Evolutionary conservation across 495 filamentous ascomycete genomes (phyloP).

Genomic region (Rostrohypoxylon terebratum): DNA sequence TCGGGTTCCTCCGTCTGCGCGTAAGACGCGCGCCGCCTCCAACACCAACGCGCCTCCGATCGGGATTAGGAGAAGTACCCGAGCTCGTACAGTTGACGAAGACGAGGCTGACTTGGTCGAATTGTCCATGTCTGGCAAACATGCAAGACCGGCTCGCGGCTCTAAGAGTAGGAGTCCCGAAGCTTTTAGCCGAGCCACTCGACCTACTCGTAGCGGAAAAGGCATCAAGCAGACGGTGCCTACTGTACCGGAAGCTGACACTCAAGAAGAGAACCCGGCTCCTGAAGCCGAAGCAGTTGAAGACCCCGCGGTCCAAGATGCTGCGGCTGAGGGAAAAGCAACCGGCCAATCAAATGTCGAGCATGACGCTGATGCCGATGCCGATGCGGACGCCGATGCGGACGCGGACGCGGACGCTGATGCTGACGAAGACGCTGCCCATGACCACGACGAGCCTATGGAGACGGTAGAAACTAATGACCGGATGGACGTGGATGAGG

Average conservation of each 20-base stretch:
- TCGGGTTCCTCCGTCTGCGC: slow-evolving; percentile 38
- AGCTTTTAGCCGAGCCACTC: slow-evolving; percentile 52
- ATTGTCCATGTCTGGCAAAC: slow-evolving; percentile 81
- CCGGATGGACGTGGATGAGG: slow-evolving; percentile 75
- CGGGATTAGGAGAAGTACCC: slow-evolving; percentile 56
- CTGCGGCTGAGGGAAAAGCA: slow-evolving; percentile 51
- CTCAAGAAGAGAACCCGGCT: slow-evolving; percentile 56
- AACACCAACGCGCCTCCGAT: slow-evolving; percentile 35
- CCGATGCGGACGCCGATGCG: slow-evolving; percentile 49
- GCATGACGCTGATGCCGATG: slow-evolving; percentile 49
- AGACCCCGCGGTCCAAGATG: slow-evolving; percentile 51
- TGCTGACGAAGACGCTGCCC: slow-evolving; percentile 55
- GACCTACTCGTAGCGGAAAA: slow-evolving; percentile 71
- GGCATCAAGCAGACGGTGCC: slow-evolving; percentile 68
- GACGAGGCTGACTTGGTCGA: slow-evolving; percentile 53
- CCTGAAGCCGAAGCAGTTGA: slow-evolving; percentile 26
- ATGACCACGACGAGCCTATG: slow-evolving; percentile 47
- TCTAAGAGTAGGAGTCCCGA: slow-evolving; percentile 75
- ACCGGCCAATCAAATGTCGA: slow-evolving; percentile 42
- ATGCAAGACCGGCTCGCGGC: slow-evolving; percentile 67
- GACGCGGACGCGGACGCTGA: slow-evolving; percentile 46
- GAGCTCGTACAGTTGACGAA: slow-evolving; percentile 59
- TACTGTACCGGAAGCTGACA: slow-evolving; percentile 69
- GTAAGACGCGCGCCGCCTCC: slow-evolving; percentile 29
- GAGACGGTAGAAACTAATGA: slow-evolving; percentile 60